These are phyloP conservation scores for Saccharum officinarum DNA, from an alignment of 176 grass and related monocot genomes.

Conservation along the genomic window DNA sequence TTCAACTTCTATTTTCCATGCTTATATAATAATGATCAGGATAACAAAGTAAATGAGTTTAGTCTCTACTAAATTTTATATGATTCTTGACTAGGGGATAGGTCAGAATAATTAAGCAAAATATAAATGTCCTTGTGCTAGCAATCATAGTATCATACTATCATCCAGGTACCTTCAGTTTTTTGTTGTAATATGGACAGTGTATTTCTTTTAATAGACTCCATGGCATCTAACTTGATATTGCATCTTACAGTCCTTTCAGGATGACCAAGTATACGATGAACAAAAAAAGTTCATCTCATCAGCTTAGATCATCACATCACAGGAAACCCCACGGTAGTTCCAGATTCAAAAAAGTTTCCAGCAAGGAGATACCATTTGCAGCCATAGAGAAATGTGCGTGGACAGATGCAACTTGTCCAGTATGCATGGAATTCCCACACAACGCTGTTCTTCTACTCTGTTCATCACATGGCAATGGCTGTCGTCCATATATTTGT, in stretches of 20 bases:
- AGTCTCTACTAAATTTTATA: neutral
- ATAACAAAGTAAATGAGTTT: neutral
- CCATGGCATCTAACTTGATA: neutral
- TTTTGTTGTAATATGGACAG: neutral
- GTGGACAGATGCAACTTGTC: slow-evolving; percentile 73
- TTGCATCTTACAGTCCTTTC: slow-evolving; percentile 24
- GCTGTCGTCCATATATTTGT: slow-evolving; percentile 87
- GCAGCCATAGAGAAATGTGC: slow-evolving; percentile 57
- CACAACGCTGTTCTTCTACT: slow-evolving; percentile 86
- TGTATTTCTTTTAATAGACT: slow-evolving; percentile 5
- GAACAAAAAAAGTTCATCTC: slow-evolving; percentile 21
- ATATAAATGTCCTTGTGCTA: neutral
- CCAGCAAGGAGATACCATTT: slow-evolving; percentile 32
- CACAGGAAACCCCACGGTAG: slow-evolving; percentile 10
- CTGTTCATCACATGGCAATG: slow-evolving; percentile 84
- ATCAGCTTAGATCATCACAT: slow-evolving; percentile 29
- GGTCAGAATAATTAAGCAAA: neutral
- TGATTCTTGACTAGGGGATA: neutral
- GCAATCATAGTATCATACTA: neutral
- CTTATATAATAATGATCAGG: neutral
- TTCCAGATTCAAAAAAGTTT: slow-evolving; percentile 35
- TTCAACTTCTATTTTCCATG: neutral
- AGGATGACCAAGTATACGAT: slow-evolving; percentile 59
- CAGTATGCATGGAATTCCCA: slow-evolving; percentile 82
- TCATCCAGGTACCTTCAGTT: neutral